Conservation (phyloP, 1,139 yeast genomes). For the Scheffersomyces lignicola region DNA sequence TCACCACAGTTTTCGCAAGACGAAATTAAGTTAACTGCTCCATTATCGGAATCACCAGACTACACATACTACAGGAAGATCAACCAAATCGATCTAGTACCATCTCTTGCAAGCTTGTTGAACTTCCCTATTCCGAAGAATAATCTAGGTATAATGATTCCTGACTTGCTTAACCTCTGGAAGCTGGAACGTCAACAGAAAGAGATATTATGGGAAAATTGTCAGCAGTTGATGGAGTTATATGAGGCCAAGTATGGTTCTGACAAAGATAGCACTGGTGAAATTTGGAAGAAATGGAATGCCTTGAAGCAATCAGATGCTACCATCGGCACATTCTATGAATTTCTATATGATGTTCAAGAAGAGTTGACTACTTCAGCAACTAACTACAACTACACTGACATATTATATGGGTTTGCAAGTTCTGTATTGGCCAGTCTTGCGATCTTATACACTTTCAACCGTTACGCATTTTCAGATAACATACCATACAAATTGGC, state of each 20-base stretch:
- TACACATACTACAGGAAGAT: conserved; percentile 55
- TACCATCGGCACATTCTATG: conserved; percentile 26
- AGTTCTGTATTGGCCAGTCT: conserved; percentile 31
- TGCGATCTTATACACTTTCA: conserved; percentile 17
- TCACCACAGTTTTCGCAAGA: conserved; percentile 55
- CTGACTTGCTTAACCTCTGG: conserved; percentile 58
- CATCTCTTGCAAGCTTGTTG: conserved; percentile 72
- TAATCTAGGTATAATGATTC: conserved; percentile 72
- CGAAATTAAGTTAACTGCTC: conserved; percentile 27
- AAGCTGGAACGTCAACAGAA: conserved; percentile 30
- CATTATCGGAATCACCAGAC: conserved; percentile 35
- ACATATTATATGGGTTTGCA: conserved; percentile 50
- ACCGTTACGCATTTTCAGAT: conserved; percentile 15
- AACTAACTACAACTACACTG: conserved; percentile 64
- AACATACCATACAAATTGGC: conserved; percentile 17
- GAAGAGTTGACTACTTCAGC: conserved; percentile 60
- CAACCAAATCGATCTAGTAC: conserved; percentile 86
- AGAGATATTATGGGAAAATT: conserved; percentile 56
- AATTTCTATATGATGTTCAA: conserved; percentile 53
- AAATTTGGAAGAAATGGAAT: conserved; percentile 15
- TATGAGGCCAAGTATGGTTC: conserved; percentile 25
- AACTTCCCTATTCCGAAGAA: conserved; percentile 86
- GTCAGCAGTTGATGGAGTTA: conserved; percentile 53
- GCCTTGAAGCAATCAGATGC: conserved; percentile 9
- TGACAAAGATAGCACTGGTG: conserved; percentile 6